phyloP scores from a whole-genome alignment of 2,329 filamentous ascomycete species.

The Trichoderma gracile region DNA sequence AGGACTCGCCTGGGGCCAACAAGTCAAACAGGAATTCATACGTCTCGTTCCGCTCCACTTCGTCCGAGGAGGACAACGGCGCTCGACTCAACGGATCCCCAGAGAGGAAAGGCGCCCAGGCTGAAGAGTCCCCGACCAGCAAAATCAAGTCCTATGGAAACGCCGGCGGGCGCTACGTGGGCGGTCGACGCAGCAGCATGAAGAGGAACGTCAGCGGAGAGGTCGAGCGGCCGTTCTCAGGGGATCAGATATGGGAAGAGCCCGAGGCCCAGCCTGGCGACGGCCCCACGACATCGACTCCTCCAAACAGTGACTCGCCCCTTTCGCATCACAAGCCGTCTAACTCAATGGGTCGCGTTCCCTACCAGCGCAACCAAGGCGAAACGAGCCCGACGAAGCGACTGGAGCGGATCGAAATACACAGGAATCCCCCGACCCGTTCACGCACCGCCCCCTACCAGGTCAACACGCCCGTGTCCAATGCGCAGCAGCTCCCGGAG shows the following conservation, averaged over 20 bases:
- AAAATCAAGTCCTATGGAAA: conserved; percentile 46
- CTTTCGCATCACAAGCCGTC: conserved; percentile 39
- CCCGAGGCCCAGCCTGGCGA: conserved; percentile 52
- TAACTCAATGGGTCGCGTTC: conserved; percentile 38
- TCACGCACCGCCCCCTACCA: conserved; percentile 81
- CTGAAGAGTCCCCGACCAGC: conserved; percentile 29
- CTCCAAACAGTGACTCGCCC: conserved; percentile 37
- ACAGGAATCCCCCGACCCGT: conserved; percentile 80
- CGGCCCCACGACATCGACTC: conserved; percentile 14
- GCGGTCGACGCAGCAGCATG: conserved; percentile 63
- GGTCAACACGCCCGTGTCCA: conserved; percentile 54
- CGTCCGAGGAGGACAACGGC: conserved; percentile 49
- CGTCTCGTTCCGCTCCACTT: conserved; percentile 41
- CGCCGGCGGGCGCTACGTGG: conserved; percentile 40
- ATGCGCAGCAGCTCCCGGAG: conserved; percentile 40
- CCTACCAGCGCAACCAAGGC: conserved; percentile 42
- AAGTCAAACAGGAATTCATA: conserved; percentile 11
- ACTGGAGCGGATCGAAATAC: conserved; percentile 67
- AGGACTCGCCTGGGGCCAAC: conserved; percentile 38
- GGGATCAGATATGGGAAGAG: conserved; percentile 88
- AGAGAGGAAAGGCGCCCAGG: conserved; percentile 29
- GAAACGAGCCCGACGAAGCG: conserved; percentile 41
- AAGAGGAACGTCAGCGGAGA: conserved; percentile 72
- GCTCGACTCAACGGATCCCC: conserved; percentile 38
- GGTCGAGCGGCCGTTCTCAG: conserved; percentile 65